These are phyloP conservation scores for Gossypium longicalyx DNA, from an alignment of 345 rosid genomes.

Conservation along the genomic window DNA sequence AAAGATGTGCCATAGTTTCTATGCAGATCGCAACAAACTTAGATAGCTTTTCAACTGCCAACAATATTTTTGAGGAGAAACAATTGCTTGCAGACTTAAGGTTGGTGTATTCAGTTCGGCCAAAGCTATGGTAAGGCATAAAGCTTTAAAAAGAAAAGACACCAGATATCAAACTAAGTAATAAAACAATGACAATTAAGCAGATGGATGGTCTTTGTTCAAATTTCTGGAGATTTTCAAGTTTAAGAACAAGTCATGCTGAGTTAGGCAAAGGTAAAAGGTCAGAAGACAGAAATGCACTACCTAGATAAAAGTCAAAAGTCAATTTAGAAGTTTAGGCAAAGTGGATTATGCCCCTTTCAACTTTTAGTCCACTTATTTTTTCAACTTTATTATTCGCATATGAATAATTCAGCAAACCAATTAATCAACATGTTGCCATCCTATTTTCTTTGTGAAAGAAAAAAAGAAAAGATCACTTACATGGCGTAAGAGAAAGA, in stretches of 20 bases:
- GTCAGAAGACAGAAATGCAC: not conserved
- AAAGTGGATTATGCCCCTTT: constrained; percentile 17
- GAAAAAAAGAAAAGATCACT: constrained; percentile 25
- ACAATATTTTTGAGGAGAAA: not conserved
- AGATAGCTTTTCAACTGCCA: not conserved
- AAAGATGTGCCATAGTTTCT: no score
- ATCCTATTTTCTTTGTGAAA: not conserved
- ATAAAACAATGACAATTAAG: not conserved
- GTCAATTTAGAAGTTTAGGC: constrained; percentile 31
- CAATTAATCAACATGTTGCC: not conserved
- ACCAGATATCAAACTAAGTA: not conserved
- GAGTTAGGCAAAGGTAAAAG: constrained; percentile 12
- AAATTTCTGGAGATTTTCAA: not conserved
- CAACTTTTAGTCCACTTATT: not conserved
- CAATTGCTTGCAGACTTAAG: not conserved
- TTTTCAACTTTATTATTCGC: not conserved
- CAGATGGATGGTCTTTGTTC: not conserved
- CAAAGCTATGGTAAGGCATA: not conserved
- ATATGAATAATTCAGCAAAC: not conserved
- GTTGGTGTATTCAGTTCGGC: not conserved
- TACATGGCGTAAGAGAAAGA: constrained; percentile 70
- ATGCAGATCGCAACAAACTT: not conserved
- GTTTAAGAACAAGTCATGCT: constrained; percentile 24
- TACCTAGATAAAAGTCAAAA: constrained; percentile 7
- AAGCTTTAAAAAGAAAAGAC: not conserved